Percentiles rank a stretch among this genome's conserved stretches.
phyloP scores from a whole-genome alignment of 805 yeast genomes.

The Saccharomycopsis javanensis region DNA sequence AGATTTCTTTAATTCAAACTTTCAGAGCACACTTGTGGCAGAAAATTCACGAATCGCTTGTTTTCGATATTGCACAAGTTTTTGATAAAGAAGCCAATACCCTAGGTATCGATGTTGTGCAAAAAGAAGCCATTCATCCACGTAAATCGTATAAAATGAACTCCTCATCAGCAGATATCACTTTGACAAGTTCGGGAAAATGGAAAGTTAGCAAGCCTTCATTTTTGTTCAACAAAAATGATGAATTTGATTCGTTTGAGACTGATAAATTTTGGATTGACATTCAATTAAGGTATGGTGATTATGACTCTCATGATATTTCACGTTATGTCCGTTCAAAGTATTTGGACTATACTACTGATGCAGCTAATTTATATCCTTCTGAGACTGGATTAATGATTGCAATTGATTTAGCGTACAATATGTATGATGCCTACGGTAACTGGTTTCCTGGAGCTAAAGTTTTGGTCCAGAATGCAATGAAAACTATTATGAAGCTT shows the following conservation, averaged over 20 bases:
- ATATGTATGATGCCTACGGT: slow-evolving; percentile 94
- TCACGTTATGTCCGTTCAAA: slow-evolving; percentile 90
- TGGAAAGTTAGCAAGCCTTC: slow-evolving; percentile 87
- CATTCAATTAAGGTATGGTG: slow-evolving; percentile 92
- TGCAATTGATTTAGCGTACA: slow-evolving; percentile 88
- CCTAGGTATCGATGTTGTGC: slow-evolving; percentile 74
- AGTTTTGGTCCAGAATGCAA: slow-evolving; percentile 79
- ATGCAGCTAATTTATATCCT: slow-evolving; percentile 77
- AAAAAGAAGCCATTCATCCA: slow-evolving; percentile 90
- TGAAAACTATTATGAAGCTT: slow-evolving; percentile 88
- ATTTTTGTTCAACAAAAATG: slow-evolving; percentile 60
- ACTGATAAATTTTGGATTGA: slow-evolving; percentile 85
- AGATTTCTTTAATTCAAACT: slow-evolving; percentile 89
- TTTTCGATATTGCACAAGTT: slow-evolving; percentile 87
- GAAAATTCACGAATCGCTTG: slow-evolving; percentile 92
- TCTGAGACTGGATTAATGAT: slow-evolving; percentile 87
- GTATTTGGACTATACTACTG: slow-evolving; percentile 86
- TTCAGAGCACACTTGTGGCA: slow-evolving; percentile 99
- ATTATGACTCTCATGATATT: slow-evolving; percentile 94
- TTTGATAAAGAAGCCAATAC: slow-evolving; percentile 80
- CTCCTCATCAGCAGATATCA: slow-evolving; percentile 88
- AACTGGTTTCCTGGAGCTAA: slow-evolving; percentile 96
- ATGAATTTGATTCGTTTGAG: slow-evolving; percentile 45
- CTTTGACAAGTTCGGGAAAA: slow-evolving; percentile 59
- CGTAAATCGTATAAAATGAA: slow-evolving; percentile 96